Evolutionary conservation across 116 monocot species (phyloP), one percentile per base, ranked within the genome.

Genomic region (Zostera marina): DNA sequence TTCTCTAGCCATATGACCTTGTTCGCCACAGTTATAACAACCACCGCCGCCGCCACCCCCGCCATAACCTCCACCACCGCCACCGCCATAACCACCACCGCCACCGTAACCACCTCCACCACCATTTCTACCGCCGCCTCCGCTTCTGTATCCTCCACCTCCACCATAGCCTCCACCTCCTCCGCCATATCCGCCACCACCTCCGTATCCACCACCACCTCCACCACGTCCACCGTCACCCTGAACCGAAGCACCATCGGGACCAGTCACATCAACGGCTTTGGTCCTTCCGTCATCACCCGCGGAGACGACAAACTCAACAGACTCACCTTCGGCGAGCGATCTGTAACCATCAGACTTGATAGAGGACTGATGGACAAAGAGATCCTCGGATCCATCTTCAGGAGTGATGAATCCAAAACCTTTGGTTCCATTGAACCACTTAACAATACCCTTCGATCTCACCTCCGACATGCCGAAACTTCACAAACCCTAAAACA

Each of bases 361-460:
- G 65, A 75, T 75, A n/a, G 60, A 75, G 22, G 75, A 65, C 61
- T 75, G 75, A 54, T 75, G 75, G n/a, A 75, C 75, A 61, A 75
- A 75, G 21, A 75, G 63, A 49, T 75, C 75, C 47, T 75, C 75
- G 9, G 59, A 22, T 8, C 75, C 75, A 20, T 60, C 60, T 4
- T 65, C 55, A 0, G 69, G 75, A 8, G 65, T 60, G 69, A 75
- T 75, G 75, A 75, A 75, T 1, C 75, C 75, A 45, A 75, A 69
- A 3, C 69, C 75, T 47, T 69, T 75, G 47, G 53, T 53, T 8
- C 59, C 64, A 69, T 59, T 69, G 69, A 75, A 75, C 75, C 54
- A 51, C 49, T 51, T 51, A 15, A 51, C 49, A 4, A 8, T 10
- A 9, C 49, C 49, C 49, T 51, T 51, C 49, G 20, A 51, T 21